These are phyloP conservation scores for Cystofilobasidium bisporidii DNA, from an alignment of 768 basidiomycete species.

Conservation along the genomic window DNA sequence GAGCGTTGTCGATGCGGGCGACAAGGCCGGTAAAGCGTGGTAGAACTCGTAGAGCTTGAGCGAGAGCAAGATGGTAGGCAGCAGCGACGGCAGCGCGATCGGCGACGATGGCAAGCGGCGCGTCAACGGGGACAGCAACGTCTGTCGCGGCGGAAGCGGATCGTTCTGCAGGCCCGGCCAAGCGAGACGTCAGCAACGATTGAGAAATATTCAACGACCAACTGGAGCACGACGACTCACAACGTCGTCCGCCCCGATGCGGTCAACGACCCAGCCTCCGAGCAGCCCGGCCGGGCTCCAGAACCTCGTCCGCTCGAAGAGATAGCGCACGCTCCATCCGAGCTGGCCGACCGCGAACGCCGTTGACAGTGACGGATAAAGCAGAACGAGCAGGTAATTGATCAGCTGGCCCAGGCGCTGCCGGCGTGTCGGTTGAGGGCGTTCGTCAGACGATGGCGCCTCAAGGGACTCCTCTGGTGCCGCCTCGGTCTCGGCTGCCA, in stretches of 20 bases:
- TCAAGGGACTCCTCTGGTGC: neutral
- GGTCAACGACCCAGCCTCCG: conserved; percentile 72
- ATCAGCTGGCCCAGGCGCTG: neutral
- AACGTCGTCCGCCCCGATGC: conserved; percentile 67
- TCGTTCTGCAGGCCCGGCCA: conserved; percentile 1
- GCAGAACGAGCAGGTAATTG: conserved; percentile 51
- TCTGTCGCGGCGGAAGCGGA: conserved; percentile 46
- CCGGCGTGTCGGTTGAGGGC: neutral
- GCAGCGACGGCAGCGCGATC: conserved; percentile 51
- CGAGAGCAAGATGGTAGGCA: conserved; percentile 85
- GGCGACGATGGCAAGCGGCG: conserved; percentile 41
- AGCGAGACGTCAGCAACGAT: neutral
- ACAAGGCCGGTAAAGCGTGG: conserved; percentile 68
- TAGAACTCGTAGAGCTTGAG: conserved; percentile 98
- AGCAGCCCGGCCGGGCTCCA: conserved; percentile 87
- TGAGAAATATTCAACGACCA: no score
- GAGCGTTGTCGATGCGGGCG: conserved; percentile 44
- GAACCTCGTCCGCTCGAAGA: conserved; percentile 74
- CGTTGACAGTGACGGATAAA: conserved; percentile 75
- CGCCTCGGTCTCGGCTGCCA: neutral
- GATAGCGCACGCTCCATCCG: conserved; percentile 72
- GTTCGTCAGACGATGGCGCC: neutral
- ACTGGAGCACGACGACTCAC: conserved; percentile 45
- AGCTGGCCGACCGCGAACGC: conserved; percentile 73
- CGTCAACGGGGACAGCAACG: conserved; percentile 52